phyloP scores from a whole-genome alignment of 1,284 basidiomycete genomes.

The Apiotrichum akiyoshidainum region DNA sequence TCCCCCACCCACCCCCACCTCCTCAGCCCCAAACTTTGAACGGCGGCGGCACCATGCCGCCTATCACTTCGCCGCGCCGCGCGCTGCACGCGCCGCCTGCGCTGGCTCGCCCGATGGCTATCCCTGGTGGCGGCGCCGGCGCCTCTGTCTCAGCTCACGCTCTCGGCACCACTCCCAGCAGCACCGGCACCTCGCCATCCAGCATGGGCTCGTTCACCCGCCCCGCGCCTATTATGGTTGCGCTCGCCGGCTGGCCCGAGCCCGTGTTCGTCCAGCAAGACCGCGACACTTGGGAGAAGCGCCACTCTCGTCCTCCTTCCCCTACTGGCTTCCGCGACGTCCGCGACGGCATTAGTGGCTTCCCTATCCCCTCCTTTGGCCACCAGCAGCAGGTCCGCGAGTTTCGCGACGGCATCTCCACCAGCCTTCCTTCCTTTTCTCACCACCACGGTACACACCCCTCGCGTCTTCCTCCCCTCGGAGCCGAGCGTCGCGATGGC shows the following conservation, averaged over 20 bases:
- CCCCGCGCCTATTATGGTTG: constrained; percentile 34
- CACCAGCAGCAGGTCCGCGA: background rate
- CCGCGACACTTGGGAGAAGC: constrained; percentile 19
- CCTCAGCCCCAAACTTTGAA: background rate
- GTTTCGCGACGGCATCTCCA: background rate
- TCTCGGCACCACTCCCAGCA: constrained; percentile 7
- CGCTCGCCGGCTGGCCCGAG: constrained; percentile 40
- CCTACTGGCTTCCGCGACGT: constrained; percentile 17
- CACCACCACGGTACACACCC: background rate
- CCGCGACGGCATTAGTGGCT: constrained; percentile 15
- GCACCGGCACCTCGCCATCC: background rate
- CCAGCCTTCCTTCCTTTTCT: background rate
- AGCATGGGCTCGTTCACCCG: constrained; percentile 1
- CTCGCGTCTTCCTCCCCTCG: constrained; percentile 7
- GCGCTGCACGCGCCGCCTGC: constrained; percentile 8
- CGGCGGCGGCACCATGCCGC: constrained; percentile 12
- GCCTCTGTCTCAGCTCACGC: too few species aligned
- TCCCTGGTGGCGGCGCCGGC: too few species aligned
- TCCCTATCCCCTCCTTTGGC: constrained; percentile 3
- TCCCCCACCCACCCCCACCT: background rate
- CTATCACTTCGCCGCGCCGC: constrained; percentile 18
- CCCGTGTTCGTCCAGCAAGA: constrained; percentile 31
- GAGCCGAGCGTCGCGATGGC: constrained; percentile 1
- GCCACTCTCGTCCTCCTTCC: constrained; percentile 17
- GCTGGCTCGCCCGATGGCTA: background rate